These are phyloP conservation scores for Claviceps sp. DNA, from an alignment of 2,329 filamentous ascomycete species.

Conservation along the genomic window DNA sequence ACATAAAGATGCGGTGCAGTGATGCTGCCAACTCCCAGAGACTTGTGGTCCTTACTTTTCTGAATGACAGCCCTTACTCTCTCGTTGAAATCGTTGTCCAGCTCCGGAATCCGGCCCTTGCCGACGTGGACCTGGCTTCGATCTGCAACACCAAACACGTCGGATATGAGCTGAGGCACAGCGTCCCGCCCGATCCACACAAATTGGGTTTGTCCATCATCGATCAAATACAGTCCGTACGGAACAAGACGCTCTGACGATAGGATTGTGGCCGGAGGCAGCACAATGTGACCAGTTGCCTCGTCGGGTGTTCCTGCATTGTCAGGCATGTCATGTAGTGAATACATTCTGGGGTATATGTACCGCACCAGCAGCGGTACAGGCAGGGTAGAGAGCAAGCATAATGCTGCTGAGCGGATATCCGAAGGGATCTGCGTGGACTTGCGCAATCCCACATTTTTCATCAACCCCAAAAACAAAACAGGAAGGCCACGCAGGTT, in stretches of 20 bases:
- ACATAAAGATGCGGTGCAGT: slow-evolving; percentile 86
- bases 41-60: slow-evolving; percentile 80
- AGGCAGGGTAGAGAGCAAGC: slow-evolving; percentile 84
- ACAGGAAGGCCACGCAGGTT: slow-evolving; percentile 82
- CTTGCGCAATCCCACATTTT: slow-evolving; percentile 87
- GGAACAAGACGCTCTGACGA: slow-evolving; percentile 77
- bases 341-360: slow-evolving; percentile 77
- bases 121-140: slow-evolving; percentile 77
- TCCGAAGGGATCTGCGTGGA: slow-evolving; percentile 90
- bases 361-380: slow-evolving; percentile 85
- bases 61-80: slow-evolving; percentile 77
- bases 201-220: slow-evolving; percentile 96
- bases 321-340: slow-evolving; percentile 91
- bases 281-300: slow-evolving; percentile 74
- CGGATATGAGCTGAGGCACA: slow-evolving; percentile 72
- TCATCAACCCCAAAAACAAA: slow-evolving; percentile 86
- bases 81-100: slow-evolving; percentile 96
- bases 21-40: slow-evolving; percentile 83
- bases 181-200: slow-evolving; percentile 90
- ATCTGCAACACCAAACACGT: slow-evolving; percentile 84
- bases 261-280: slow-evolving; percentile 75
- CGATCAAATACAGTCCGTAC: slow-evolving; percentile 89
- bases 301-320: slow-evolving; percentile 75
- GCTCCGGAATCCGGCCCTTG: slow-evolving; percentile 72
- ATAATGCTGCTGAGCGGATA: slow-evolving; percentile 83